Evolutionary conservation across 1,284 basidiomycete species (phyloP).

Genomic region (Sporisorium iseilematis-ciliati): DNA sequence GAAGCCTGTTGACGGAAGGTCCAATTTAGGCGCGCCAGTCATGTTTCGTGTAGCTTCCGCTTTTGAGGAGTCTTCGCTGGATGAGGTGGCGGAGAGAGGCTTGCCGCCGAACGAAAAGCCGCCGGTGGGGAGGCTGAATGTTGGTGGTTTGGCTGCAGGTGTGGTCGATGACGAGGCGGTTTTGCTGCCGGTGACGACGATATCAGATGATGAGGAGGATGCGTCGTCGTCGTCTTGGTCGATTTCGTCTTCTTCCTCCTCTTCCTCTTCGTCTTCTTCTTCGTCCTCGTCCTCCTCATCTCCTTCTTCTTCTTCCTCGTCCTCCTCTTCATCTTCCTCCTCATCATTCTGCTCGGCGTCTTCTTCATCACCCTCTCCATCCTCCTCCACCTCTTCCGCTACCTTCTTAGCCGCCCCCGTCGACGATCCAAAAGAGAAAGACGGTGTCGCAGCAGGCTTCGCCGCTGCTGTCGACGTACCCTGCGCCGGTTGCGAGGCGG

Average conservation of each 20-base stretch:
- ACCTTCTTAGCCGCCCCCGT: neutral
- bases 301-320: constrained; percentile 21
- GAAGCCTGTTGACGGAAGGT: constrained; percentile 29
- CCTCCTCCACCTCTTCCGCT: neutral
- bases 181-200: constrained; percentile 31
- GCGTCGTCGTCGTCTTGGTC: constrained; percentile 22
- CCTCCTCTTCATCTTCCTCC: constrained; percentile 17
- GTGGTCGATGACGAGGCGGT: constrained; percentile 8
- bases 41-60: constrained; percentile 40
- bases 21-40: constrained; percentile 35
- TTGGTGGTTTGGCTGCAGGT: constrained; percentile 21
- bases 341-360: constrained; percentile 11
- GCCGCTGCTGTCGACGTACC: neutral
- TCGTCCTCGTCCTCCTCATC: constrained; percentile 23
- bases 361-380: constrained; percentile 7
- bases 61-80: constrained; percentile 31
- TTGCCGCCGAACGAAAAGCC: constrained; percentile 53
- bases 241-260: constrained; percentile 15
- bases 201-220: too few relatives aligned
- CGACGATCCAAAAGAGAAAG: constrained; percentile 27
- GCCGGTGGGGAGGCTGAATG: constrained; percentile 36
- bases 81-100: constrained; percentile 9
- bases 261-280: constrained; percentile 9
- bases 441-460: constrained; percentile 15
- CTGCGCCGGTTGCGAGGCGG: constrained; percentile 5